These are phyloP conservation scores for Plasmodium relictum DNA, from an alignment of 169 alveolate genomes.

Conservation along the genomic window DNA sequence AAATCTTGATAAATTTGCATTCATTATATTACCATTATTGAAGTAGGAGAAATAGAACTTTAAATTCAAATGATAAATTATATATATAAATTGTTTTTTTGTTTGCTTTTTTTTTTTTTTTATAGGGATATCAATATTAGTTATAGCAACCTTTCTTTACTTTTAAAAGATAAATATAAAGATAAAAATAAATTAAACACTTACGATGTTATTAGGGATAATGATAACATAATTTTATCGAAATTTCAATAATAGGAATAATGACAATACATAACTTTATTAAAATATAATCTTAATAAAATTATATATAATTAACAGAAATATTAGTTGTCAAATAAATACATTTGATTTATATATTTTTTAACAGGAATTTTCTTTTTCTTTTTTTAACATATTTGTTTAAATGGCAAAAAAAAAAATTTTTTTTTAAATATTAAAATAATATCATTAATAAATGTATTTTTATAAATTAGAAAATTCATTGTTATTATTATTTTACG, in stretches of 20 bases:
- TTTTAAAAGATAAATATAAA: conserved; percentile 54
- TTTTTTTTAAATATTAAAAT: no score
- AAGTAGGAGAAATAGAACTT: conserved; percentile 37
- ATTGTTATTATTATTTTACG: no score
- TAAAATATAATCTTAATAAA: no score
- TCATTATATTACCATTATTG: conserved; percentile 36
- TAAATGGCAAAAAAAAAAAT: no score
- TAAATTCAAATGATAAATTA: conserved; percentile 7
- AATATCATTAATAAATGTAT: no score
- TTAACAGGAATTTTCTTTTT: no score
- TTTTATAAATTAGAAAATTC: no score
- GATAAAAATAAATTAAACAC: conserved; percentile 25
- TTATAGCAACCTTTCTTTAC: conserved; percentile 35
- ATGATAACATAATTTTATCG: conserved; percentile 14
- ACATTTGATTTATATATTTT: no score
- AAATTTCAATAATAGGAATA: conserved; percentile 1
- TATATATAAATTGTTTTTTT: conserved; percentile 4
- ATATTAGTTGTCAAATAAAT: no score
- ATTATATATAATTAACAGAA: no score
- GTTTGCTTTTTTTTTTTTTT: conserved; percentile 13
- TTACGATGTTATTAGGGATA: conserved; percentile 8
- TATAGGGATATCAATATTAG: conserved; percentile 54
- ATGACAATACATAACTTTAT: not conserved
- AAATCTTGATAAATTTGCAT: conserved; percentile 43
- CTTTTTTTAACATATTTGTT: no score